Evolutionary conservation across 2,329 filamentous ascomycete genomes (phyloP), one percentile per base, ranked within the genome.

Genomic region (Neurospora sp.): DNA sequence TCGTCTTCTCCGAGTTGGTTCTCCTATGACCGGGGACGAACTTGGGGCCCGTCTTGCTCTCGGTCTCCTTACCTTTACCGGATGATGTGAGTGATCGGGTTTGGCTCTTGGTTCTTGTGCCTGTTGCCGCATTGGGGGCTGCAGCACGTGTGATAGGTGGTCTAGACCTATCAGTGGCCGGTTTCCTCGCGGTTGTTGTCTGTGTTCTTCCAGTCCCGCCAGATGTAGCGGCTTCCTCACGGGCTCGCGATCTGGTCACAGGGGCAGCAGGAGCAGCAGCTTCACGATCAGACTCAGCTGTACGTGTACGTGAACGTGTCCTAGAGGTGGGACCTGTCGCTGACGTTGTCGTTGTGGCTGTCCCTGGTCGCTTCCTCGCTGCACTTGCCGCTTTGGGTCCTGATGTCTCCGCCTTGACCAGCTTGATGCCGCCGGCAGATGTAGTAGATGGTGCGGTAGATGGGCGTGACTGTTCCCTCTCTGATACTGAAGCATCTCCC

Each of bases 401-500:
- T 0, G 69, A 68, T 23, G 71, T 66, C 6, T 69, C 70, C 1
- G 38, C 62, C 57, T 70, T 72, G 11, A 40, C 67, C 33, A 75
- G 69, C 33, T 72, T 67, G 11, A 76, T 70, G 46, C 76, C 76
- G 62, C 76, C 77, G 15, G 75, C 71, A 1, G 76, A 77, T 6
- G 76, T 75, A 5, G 71, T 71, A 2, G 76, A 75, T 12, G 71
- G 72, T 37, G 72, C 73, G 10, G 52, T 62, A 62, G 52, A 62
- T 62, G 52, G 52, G 15, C 52, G 52, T 62, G 52, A 33, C 15
- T 10, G 52, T 62, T 62, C 52, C 52, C 52, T 62, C 1, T 62
- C 52, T 0, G 52, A 62, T 0, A 62, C 72, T 3, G 72, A 67
- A 19, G 71, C 68, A 10, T 71, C 57, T 8, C 69, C 74, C 12